These are phyloP conservation scores for Daucus carota DNA, from an alignment of 129 eudicot species.

Conservation along the genomic window DNA sequence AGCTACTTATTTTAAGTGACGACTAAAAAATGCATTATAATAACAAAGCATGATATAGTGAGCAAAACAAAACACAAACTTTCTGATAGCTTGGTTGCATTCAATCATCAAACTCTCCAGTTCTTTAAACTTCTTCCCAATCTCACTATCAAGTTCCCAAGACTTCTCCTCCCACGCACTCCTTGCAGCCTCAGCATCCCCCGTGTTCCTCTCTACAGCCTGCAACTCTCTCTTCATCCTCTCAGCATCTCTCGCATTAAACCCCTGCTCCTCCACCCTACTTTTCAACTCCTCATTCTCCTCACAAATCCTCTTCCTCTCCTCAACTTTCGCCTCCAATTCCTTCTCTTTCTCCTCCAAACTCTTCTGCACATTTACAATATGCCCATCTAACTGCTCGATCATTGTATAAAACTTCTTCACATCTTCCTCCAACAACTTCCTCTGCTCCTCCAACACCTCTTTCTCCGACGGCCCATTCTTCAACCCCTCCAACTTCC, in stretches of 20 bases:
- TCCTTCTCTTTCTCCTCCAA: slow-evolving; percentile 66
- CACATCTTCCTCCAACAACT: slow-evolving; percentile 46
- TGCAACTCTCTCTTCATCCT: slow-evolving; percentile 85
- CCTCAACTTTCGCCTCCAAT: slow-evolving; percentile 42
- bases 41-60: not conserved
- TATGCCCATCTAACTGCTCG: slow-evolving; percentile 30
- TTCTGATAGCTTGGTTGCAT: slow-evolving; percentile 64
- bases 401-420: slow-evolving; percentile 54
- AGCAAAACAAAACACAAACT: slow-evolving; percentile 28
- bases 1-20: too few relatives aligned
- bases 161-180: slow-evolving; percentile 79
- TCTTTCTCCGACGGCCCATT: slow-evolving; percentile 46
- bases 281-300: slow-evolving; percentile 78
- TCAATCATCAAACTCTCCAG: slow-evolving; percentile 61
- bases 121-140: slow-evolving; percentile 65
- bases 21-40: too few relatives aligned
- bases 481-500: slow-evolving; percentile 44
- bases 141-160: slow-evolving; percentile 51
- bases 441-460: slow-evolving; percentile 44
- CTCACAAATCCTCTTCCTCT: slow-evolving; percentile 38
- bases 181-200: slow-evolving; percentile 59
- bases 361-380: slow-evolving; percentile 27
- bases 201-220: slow-evolving; percentile 69
- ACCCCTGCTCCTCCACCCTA: slow-evolving; percentile 69
- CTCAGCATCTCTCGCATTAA: slow-evolving; percentile 80